Evolutionary conservation across 2,329 filamentous ascomycete genomes (phyloP).

Genomic region (Microcyclospora tardicrescens): DNA sequence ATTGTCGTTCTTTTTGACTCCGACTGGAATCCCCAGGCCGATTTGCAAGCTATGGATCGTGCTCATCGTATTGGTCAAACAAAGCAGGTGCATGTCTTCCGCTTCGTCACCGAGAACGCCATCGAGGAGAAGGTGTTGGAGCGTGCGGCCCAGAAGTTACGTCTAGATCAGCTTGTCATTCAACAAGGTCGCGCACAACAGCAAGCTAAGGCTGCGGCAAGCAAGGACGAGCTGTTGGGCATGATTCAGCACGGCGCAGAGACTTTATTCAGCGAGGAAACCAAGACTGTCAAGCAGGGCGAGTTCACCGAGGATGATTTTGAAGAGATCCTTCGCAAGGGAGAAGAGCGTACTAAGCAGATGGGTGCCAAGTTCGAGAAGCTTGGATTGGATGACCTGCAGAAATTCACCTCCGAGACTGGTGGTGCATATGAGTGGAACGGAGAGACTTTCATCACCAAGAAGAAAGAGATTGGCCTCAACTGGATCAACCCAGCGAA

Average conservation of each 20-base stretch:
- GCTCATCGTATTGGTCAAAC: conserved; percentile 97
- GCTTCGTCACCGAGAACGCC: conserved; percentile 93
- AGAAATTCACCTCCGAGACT: conserved; percentile 95
- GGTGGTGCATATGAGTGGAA: conserved; percentile 86
- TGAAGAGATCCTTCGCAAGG: conserved; percentile 71
- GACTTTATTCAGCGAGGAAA: conserved; percentile 59
- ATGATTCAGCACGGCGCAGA: conserved; percentile 99
- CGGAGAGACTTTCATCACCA: conserved; percentile 82
- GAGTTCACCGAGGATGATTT: conserved; percentile 80
- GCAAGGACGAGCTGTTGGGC: conserved; percentile 86
- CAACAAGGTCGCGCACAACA: conserved; percentile 91
- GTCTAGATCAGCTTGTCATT: conserved; percentile 92
- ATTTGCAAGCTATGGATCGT: conserved; percentile 97
- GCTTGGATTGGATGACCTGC: conserved; percentile 87
- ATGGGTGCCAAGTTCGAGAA: conserved; percentile 93
- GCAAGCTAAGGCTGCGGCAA: conserved; percentile 78
- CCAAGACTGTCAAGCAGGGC: conserved; percentile 50
- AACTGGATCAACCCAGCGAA: conserved; percentile 98
- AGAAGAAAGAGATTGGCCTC: conserved; percentile 72
- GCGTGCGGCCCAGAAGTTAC: conserved; percentile 88
- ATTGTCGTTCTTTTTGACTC: conserved; percentile 96
- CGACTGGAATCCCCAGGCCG: conserved; percentile 97
- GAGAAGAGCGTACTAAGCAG: conserved; percentile 77
- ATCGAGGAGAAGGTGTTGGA: conserved; percentile 98
- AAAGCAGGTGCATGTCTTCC: conserved; percentile 92